Base-by-base conservation (phyloP, 2,329 filamentous ascomycete genomes). In the Cyphellophora europaea region DNA sequence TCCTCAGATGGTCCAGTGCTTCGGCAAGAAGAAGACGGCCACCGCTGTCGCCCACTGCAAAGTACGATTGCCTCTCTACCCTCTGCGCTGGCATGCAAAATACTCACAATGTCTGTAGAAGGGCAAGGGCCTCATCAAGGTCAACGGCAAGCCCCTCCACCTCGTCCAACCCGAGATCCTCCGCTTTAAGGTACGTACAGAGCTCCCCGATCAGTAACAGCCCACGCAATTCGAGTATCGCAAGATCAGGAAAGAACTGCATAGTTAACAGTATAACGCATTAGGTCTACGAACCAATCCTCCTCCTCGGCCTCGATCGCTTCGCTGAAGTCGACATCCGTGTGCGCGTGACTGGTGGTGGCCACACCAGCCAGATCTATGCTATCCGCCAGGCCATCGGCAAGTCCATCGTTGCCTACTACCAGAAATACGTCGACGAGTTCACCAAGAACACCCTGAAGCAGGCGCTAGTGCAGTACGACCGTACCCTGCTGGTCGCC, bases 401-500 rank as follows among this genome's bases (percentile, higher is more conserved):
- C 74, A 98, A 96, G 80, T 82, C 82, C 59, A 85, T 93, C 65
- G 81, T 93, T 61, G 82, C 87, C 69, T 95, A 95, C 82, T 96
- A 95, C 83, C 89, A 95, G 75, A 95, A 98, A 79, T 98, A 81
- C 74, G 86, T 96, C 70, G 91, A 98, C 65, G 91, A 98, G 83
- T 88, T 96, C 83, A 86, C 83, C 74, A 98, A 98, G 84, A 95
- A 96, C 80, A 77, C 87, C 71, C 79, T 98, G 62, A 98, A 96
- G 86, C 82, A 89, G 72, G 84, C 85, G 54, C 80, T 98, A 55
- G 84, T 89, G 61, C 79, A 87, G 67, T 98, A 89, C 76, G 87
- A 94, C 77, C 80, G 88, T 62, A 93, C 87, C 64, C 82, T 98
- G 53, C 83, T 98, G 62, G 91, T 98, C 59, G 91, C 91, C 69